Base-by-base conservation (phyloP, 2,329 filamentous ascomycete genomes). In the Phialophora macrospora region DNA sequence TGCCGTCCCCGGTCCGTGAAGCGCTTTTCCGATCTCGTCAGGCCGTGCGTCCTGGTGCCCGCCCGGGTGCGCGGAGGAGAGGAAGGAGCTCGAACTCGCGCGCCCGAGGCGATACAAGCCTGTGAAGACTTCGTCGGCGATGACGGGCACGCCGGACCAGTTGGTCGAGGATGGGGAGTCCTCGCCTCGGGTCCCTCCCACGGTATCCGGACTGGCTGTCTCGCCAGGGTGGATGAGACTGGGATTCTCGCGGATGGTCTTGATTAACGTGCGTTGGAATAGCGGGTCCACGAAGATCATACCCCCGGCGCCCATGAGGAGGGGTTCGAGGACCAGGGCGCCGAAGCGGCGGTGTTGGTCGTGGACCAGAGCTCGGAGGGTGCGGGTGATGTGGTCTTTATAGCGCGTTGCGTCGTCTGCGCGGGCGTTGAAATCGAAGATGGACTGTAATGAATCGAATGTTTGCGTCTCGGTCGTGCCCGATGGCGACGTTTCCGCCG, bases 41-140 rank as follows among this genome's bases (percentile, higher is more conserved):
- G 32, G 32, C 30, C 30, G 22, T 30, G 34, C n/a, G 49, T 17
- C 44, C 20, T 48, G 44, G 17, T 20, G 17, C 20, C 22, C 46
- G 48, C 26, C 48, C 1, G 20, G 2, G 48, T 28, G 48, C 48
- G n/a, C 20, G 14, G 38, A 44, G 38, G 38, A 41, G 2, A 96
- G 83, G 75, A 94, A 90, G 0, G 88, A 88, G 0, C 90, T 86
- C 0, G 91, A 83, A 0, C 85, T 88, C 73, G 89, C 87, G 46
- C 88, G 85, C 1, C 92, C 92, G 0, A 96, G 86, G 12, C 92
- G 90, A 75, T 93, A 93, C 4, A 96, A 81, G 1, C 92, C 92
- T 0, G 91, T 94, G 77, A 96, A 96, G 41, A 96, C 92, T 75
- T 96, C 92, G 74, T 96, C 92, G 70, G 92, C 92, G 71, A 96